These are phyloP conservation scores for Eucalyptus pauciflora DNA, from an alignment of 345 rosid species.

Conservation along the genomic window DNA sequence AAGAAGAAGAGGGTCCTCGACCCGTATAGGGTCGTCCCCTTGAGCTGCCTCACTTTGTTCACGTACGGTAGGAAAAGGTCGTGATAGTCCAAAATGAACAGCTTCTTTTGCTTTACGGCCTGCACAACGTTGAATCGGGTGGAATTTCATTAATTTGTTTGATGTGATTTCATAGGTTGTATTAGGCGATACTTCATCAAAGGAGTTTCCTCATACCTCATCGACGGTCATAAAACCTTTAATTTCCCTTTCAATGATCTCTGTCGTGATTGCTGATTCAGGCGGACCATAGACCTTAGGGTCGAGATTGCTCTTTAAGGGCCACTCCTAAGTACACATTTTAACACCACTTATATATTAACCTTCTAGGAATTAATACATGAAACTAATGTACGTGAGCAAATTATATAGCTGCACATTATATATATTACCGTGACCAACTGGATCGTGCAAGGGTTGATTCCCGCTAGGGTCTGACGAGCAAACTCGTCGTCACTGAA, in stretches of 20 bases:
- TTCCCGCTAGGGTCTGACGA: constrained; percentile 71
- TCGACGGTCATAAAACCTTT: constrained; percentile 35
- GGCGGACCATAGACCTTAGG: constrained; percentile 52
- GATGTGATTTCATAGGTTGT: neutral
- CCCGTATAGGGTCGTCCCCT: constrained; percentile 41
- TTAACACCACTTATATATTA: neutral
- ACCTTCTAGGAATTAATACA: neutral
- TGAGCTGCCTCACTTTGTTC: constrained; percentile 40
- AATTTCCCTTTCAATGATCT: constrained; percentile 37
- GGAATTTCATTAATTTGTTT: neutral
- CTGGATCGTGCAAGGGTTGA: constrained; percentile 49
- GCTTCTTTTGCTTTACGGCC: constrained; percentile 37
- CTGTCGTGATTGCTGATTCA: constrained; percentile 57
- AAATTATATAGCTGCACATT: neutral
- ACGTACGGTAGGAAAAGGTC: constrained; percentile 56
- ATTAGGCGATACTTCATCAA: neutral
- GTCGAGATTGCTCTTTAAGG: constrained; percentile 63
- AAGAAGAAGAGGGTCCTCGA: constrained; percentile 58
- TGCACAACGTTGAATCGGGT: neutral
- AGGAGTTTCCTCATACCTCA: constrained; percentile 18
- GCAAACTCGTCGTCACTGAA: constrained; percentile 66
- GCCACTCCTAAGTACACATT: constrained; percentile 57
- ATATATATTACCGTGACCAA: constrained; percentile 36
- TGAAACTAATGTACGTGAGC: neutral
- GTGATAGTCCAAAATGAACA: constrained; percentile 51